Conservation (phyloP, 2,329 filamentous ascomycete genomes). For the Metarhizium anisopliae region DNA sequence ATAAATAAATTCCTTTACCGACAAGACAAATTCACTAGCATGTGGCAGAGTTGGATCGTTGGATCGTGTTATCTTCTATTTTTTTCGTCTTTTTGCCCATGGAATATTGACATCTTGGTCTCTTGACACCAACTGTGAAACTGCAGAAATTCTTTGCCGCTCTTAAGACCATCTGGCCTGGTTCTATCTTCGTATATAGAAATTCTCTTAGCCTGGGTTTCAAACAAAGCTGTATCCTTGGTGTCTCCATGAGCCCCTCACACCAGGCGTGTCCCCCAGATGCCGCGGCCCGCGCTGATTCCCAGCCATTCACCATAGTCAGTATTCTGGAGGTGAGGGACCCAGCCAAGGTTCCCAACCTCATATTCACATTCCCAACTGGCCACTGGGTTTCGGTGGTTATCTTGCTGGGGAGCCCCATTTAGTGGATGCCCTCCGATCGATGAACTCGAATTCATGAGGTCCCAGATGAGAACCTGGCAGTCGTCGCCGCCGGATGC, state of each 20-base stretch:
- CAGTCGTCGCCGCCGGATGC: conserved; percentile 90
- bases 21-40: not conserved
- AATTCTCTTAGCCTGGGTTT: not conserved
- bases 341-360: conserved; percentile 78
- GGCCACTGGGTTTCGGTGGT: conserved; percentile 58
- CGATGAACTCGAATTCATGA: conserved; percentile 55
- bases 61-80: not conserved
- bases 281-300: conserved; percentile 68
- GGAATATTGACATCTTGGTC: not conserved
- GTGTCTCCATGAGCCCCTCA: conserved; percentile 10
- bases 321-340: conserved; percentile 57
- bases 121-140: not conserved
- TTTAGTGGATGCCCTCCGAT: conserved; percentile 33
- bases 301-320: conserved; percentile 79
- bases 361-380: conserved; percentile 84
- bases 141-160: not conserved
- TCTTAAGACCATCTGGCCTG: not conserved
- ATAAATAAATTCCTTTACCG: not conserved
- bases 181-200: not conserved
- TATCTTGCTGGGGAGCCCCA: conserved; percentile 43
- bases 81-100: not conserved
- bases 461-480: conserved; percentile 87
- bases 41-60: not conserved
- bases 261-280: conserved; percentile 61
- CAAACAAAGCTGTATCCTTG: not conserved